phyloP scores from a whole-genome alignment of 2,329 filamentous ascomycete genomes.

The Pestalotiopsis sp. region DNA sequence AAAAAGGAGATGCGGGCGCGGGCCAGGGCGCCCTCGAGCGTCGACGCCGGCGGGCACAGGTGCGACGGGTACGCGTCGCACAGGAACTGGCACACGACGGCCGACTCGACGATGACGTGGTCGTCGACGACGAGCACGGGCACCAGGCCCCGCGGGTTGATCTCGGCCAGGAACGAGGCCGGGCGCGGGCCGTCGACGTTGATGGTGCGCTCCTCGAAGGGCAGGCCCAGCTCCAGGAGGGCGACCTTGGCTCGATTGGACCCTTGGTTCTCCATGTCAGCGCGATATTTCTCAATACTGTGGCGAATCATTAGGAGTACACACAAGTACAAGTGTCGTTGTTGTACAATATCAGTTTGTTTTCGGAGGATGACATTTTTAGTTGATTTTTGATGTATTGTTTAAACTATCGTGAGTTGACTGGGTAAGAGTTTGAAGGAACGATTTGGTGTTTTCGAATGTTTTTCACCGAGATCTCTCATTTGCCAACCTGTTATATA shows the following conservation, averaged over 20 bases:
- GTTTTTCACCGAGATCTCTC: too few relatives aligned
- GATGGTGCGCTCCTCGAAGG: slow-evolving; percentile 18
- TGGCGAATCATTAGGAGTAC: background rate
- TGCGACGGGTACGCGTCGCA: slow-evolving; percentile 13
- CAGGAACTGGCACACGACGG: slow-evolving; percentile 18
- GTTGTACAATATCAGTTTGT: slow-evolving; percentile 17
- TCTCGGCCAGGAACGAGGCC: slow-evolving; percentile 11
- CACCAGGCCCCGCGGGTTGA: slow-evolving; percentile 18
- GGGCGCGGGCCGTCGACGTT: slow-evolving; percentile 17
- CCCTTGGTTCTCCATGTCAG: background rate
- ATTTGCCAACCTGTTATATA: too few relatives aligned
- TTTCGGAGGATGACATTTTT: slow-evolving; percentile 10
- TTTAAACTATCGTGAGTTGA: background rate
- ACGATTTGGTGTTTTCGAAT: background rate
- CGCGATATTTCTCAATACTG: too few relatives aligned
- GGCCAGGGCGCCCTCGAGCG: slow-evolving; percentile 15
- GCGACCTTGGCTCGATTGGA: slow-evolving; percentile 17
- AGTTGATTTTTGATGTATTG: background rate
- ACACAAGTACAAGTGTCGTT: slow-evolving; percentile 19
- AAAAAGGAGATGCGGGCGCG: slow-evolving; percentile 18
- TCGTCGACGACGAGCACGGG: slow-evolving; percentile 15
- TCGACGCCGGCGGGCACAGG: slow-evolving; percentile 15
- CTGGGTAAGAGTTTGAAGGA: background rate
- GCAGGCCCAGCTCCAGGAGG: slow-evolving; percentile 13
- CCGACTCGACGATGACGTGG: slow-evolving; percentile 16